Conservation (phyloP, 192 early-diverging fungal species). For the Linnemannia hyalina region DNA sequence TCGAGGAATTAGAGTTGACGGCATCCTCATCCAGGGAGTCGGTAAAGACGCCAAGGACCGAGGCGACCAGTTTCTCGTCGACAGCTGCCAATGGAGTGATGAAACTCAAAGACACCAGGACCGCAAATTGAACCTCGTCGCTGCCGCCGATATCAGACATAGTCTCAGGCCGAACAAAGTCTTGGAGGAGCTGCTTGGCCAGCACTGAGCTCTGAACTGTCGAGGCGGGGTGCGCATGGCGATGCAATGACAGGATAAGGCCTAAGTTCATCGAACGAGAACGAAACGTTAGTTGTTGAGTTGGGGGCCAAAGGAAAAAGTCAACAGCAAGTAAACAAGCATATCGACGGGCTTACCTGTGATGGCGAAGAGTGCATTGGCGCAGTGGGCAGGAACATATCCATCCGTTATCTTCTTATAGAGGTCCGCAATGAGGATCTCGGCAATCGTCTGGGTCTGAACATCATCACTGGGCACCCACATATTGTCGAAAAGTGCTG, state of each 20-base stretch:
- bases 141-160: slow-evolving; percentile 43
- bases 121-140: slow-evolving; percentile 62
- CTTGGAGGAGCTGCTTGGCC: slow-evolving; percentile 46
- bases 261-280: background rate
- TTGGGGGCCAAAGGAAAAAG: background rate
- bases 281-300: background rate
- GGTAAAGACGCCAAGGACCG: slow-evolving; percentile 42
- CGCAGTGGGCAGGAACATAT: slow-evolving; percentile 51
- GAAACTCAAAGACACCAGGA: slow-evolving; percentile 52
- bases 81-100: slow-evolving; percentile 50
- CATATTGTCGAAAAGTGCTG: slow-evolving; percentile 59
- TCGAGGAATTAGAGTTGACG: slow-evolving; percentile 11
- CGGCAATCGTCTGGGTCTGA: slow-evolving; percentile 24
- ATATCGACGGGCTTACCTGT: slow-evolving; percentile 39
- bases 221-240: slow-evolving; percentile 37
- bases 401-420: slow-evolving; percentile 53
- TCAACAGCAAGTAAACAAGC: background rate
- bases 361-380: slow-evolving; percentile 57
- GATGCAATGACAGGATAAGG: slow-evolving; percentile 34
- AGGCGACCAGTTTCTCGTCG: slow-evolving; percentile 54
- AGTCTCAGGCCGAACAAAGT: slow-evolving; percentile 38
- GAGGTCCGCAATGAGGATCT: slow-evolving; percentile 50
- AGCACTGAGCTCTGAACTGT: slow-evolving; percentile 38
- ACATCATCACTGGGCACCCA: slow-evolving; percentile 40
- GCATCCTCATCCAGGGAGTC: slow-evolving; percentile 28